Evolutionary conservation across 768 basidiomycete genomes (phyloP), one percentile per base, ranked within the genome.

Genomic region (Pholiota microspora): DNA sequence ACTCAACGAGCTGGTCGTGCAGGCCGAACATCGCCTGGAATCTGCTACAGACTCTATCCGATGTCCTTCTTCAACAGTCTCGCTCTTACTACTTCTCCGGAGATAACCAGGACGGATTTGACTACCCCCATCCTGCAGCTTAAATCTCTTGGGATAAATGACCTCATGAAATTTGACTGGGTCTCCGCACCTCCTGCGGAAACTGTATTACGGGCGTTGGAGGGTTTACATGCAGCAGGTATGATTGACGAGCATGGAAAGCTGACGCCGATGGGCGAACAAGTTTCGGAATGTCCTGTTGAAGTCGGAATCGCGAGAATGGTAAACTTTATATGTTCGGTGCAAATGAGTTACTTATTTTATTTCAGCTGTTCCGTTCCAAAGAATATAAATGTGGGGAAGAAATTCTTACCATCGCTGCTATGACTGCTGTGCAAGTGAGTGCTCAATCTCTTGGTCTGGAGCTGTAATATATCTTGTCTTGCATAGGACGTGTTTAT

Each of bases 161-260:
- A 99, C 69, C 69, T 98, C 12, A 88, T 97, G 82, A 91, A 90
- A 65, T 96, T 98, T 66, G 94, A 98, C 65, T 99, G 94, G 89
- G 83, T 98, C 28, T 87, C 88, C 27, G 76, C 86, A 0, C 97
- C 97, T 29, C 92, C 94, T 2, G 85, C 88, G 9, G 90, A 92
- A 67, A 88, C 86, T 62, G 81, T 98, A 29, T 71, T 94, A 40
- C 77, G 94, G 34, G 94, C 94, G 15, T 70, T 98, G 40, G 96
- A 98, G 66, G 86, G 86, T 31, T 74, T 98, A 27, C 82, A 83
- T 38, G 80, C 84, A 21, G 77, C 92, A 21, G 90, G 89, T 9
- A 94, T 97, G 81, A 75, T 98, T 7, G 90, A 88, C 31, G 84
- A 88, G 46, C 86, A 90, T 58, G 89, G 92, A 2, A 76, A 87